phyloP scores from a whole-genome alignment of 495 filamentous ascomycete species.

The Penicillium paradoxum region DNA sequence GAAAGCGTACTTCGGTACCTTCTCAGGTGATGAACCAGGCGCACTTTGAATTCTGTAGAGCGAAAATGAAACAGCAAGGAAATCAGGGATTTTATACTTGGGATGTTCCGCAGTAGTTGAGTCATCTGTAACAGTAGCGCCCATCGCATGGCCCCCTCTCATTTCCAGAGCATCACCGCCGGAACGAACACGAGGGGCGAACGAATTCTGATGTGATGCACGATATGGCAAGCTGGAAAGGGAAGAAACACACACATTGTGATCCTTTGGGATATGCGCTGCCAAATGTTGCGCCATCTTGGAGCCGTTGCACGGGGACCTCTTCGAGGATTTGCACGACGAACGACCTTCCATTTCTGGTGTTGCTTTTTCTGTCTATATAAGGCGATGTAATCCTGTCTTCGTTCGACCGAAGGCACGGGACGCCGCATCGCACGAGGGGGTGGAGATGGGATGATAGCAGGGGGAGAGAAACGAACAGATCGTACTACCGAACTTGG shows the following conservation, averaged over 20 bases:
- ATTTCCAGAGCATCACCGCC: not conserved
- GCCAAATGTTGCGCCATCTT: not conserved
- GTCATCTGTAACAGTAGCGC: not conserved
- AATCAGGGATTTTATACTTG: not conserved
- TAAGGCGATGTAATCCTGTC: conserved; percentile 10
- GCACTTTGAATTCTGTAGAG: conserved; percentile 9
- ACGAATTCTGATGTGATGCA: not conserved
- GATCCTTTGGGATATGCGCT: not conserved
- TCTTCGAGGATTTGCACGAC: not conserved
- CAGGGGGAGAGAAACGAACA: conserved; percentile 17
- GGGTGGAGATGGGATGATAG: not conserved
- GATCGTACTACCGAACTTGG: not conserved
- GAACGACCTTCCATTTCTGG: conserved; percentile 19
- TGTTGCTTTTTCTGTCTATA: conserved; percentile 15
- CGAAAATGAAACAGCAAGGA: conserved; percentile 14
- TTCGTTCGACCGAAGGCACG: conserved; percentile 13
- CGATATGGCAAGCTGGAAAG: not conserved
- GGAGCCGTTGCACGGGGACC: conserved; percentile 10
- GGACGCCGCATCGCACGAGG: not conserved
- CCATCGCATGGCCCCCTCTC: not conserved
- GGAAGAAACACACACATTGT: conserved; percentile 4
- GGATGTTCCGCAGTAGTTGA: not conserved
- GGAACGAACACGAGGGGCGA: not conserved
- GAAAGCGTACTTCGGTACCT: not conserved
- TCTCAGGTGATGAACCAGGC: not conserved